Evolutionary conservation across 2,329 filamentous ascomycete species (phyloP).

Genomic region (Trichoderma sp.): DNA sequence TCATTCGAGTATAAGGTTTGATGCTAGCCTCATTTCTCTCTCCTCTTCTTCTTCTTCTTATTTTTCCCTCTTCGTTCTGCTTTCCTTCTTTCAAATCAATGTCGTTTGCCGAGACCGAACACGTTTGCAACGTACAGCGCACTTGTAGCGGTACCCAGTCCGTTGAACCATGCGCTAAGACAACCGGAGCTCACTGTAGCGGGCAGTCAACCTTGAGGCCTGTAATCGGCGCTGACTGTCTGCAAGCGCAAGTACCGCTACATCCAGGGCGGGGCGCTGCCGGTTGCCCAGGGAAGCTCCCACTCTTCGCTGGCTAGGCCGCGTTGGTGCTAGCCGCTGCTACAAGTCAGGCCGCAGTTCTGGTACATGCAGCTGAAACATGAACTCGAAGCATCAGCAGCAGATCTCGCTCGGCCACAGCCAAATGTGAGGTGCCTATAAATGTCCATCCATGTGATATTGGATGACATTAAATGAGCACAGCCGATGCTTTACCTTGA

Average conservation of each 20-base stretch:
- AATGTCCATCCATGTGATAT: neutral
- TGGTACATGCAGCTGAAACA: neutral
- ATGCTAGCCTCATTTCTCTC: neutral
- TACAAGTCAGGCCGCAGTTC: neutral
- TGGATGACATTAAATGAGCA: neutral
- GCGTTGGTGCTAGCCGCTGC: slow-evolving; percentile 9
- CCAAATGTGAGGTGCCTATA: too few relatives aligned
- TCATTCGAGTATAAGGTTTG: neutral
- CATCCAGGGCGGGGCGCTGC: neutral
- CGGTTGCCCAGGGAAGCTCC: neutral
- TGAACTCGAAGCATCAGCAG: neutral
- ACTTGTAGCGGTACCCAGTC: neutral
- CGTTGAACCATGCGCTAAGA: neutral
- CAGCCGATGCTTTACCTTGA: neutral
- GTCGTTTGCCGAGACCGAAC: neutral
- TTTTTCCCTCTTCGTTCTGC: neutral
- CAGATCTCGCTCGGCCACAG: neutral
- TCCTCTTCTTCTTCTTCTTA: neutral
- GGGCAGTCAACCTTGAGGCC: neutral
- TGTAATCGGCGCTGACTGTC: neutral
- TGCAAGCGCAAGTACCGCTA: neutral
- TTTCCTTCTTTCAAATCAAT: neutral
- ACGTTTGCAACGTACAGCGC: neutral
- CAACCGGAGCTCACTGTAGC: neutral
- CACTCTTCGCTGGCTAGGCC: neutral